Conservation (phyloP, 768 basidiomycete species). For the Saitozyma sp. region DNA sequence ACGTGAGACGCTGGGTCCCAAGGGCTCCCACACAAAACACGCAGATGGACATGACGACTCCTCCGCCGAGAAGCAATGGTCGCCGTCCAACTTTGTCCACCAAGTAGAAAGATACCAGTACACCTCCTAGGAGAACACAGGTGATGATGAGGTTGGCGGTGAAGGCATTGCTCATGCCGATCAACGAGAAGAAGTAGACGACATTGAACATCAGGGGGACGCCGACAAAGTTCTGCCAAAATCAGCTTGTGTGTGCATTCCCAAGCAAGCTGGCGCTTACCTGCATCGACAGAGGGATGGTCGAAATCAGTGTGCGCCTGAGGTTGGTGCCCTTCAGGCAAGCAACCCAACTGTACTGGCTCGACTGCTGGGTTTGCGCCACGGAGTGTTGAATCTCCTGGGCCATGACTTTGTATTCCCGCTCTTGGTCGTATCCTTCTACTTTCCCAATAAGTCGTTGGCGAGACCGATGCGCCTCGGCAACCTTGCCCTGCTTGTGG, state of each 20-base stretch:
- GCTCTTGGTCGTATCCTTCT: slow-evolving; percentile 27
- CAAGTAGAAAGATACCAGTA: slow-evolving; percentile 22
- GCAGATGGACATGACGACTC: slow-evolving; percentile 9
- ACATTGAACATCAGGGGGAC: slow-evolving; percentile 20
- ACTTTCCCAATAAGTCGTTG: slow-evolving; percentile 16
- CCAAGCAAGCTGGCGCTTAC: neutral
- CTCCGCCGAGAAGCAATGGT: slow-evolving; percentile 16
- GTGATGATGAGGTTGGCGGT: slow-evolving; percentile 10
- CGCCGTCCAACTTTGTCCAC: slow-evolving; percentile 28
- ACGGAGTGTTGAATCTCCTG: slow-evolving; percentile 15
- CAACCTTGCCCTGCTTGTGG: slow-evolving; percentile 18
- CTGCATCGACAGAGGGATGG: slow-evolving; percentile 7
- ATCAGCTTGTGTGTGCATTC: slow-evolving; percentile 1
- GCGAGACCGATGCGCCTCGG: slow-evolving; percentile 16
- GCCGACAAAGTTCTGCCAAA: slow-evolving; percentile 19
- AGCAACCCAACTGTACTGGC: slow-evolving; percentile 1
- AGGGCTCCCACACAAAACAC: slow-evolving; percentile 11
- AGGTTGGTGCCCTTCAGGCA: slow-evolving; percentile 16
- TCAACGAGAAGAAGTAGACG: slow-evolving; percentile 15
- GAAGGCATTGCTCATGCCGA: slow-evolving; percentile 22
- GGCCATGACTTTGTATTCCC: slow-evolving; percentile 24
- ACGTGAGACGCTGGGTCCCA: slow-evolving; percentile 8
- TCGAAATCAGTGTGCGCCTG: slow-evolving; percentile 13
- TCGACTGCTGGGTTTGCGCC: neutral
- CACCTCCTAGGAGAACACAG: slow-evolving; percentile 15